These are phyloP conservation scores for Casuarina equisetifolia DNA, from an alignment of 306 rosid genomes.

Conservation along the genomic window DNA sequence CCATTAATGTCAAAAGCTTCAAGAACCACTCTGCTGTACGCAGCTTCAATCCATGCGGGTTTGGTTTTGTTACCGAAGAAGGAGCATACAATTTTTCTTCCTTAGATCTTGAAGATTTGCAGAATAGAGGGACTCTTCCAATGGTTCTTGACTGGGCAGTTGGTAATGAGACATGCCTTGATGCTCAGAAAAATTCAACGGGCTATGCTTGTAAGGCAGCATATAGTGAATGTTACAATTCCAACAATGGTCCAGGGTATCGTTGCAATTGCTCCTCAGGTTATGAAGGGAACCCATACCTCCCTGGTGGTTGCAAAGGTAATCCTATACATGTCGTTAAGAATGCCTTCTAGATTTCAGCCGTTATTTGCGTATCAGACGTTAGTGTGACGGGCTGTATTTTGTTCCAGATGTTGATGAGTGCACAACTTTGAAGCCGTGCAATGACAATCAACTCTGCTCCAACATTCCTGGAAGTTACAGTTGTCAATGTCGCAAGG, in stretches of 20 bases:
- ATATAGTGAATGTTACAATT: conserved; percentile 21
- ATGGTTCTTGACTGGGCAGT: conserved; percentile 27
- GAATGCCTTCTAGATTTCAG: not conserved
- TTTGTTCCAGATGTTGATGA: too few relatives aligned
- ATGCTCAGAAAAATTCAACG: not conserved
- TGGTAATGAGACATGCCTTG: conserved; percentile 3
- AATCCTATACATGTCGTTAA: not conserved
- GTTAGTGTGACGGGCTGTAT: too few relatives aligned
- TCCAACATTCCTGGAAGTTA: not conserved
- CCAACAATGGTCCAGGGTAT: conserved; percentile 27
- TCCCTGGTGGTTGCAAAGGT: not conserved
- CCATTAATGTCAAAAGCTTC: not conserved
- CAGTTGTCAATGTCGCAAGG: not conserved
- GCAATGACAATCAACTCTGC: not conserved
- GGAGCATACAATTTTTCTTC: conserved; percentile 9
- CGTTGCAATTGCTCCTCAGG: conserved; percentile 18
- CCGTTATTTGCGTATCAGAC: too few relatives aligned
- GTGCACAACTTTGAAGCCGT: not conserved
- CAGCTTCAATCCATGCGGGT: conserved; percentile 2
- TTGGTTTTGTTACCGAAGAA: conserved; percentile 26
- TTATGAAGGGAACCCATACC: conserved; percentile 27
- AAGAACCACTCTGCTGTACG: not conserved
- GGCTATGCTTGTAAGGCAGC: conserved; percentile 26
- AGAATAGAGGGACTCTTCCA: not conserved
- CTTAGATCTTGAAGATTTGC: conserved; percentile 1